Base-by-base conservation (phyloP, 2,329 filamentous ascomycete species). In the Alternaria panax region DNA sequence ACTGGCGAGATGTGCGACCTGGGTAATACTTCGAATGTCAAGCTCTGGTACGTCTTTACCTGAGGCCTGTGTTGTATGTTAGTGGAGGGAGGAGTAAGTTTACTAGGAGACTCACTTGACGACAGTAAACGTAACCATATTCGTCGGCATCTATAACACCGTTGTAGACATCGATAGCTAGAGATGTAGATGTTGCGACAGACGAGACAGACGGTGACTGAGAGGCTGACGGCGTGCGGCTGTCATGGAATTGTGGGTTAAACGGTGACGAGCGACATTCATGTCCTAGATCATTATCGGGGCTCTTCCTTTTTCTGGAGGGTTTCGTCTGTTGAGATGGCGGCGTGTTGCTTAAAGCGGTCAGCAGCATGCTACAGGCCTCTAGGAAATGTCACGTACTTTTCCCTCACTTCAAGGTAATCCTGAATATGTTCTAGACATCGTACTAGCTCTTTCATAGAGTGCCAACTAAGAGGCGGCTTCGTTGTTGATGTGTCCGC, bases 381-480 rank as follows among this genome's bases (percentile, higher is more conserved):
- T 18, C 4, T 51, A 11, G 18, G 24, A 20, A 18, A 38, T 27
- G 16, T 42, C 20, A 16, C 66, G 54, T 63, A 75, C 75, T 66
- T 66, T 16, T 71, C 59, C 30, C 68, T 64, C 14, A 27, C 25
- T 2, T 80, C 76, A 0, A 83, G 62, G 51, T 84, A 83, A 2
- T 69, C 68, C 51, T 84, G 82, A 0, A 84, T 70, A 1, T 74
- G 59, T 48, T 80, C 75, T 0, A 83, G 69, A 34, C 78, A 79
- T 6, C 67, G 48, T 0, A 62, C 59, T 0, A 84, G 73, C 51
- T 83, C 81, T 0, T 70, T 56, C 0, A 83, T 32, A 1, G 61
- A 38, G 52, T 84, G 82, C 82, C 82, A 84, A 6, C 79, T 81
- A 3, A 78, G 66, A 2, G 80, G 75, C 0, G 75, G 65, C 4